These are phyloP conservation scores for Pisolithus tinctorius DNA, from an alignment of 768 basidiomycete species.

Conservation along the genomic window DNA sequence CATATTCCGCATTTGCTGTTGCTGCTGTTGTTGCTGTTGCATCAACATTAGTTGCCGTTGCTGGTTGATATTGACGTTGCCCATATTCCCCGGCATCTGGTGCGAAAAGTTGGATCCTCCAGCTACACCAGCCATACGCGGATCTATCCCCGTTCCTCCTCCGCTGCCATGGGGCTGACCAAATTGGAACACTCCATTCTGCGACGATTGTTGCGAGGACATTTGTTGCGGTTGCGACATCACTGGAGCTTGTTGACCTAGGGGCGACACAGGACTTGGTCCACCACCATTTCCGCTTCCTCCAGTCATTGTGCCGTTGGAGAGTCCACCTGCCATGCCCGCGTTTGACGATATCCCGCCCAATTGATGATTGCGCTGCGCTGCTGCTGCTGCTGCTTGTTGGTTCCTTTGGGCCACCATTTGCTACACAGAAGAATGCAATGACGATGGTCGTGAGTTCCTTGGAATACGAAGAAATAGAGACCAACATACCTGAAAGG, in stretches of 20 bases:
- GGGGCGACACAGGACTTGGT: conserved; percentile 24
- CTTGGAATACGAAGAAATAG: neutral
- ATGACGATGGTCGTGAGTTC: conserved; percentile 3
- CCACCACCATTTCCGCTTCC: conserved; percentile 14
- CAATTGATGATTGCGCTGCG: conserved; percentile 25
- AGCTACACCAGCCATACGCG: conserved; percentile 16
- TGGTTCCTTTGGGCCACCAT: conserved; percentile 23
- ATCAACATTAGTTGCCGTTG: conserved; percentile 43
- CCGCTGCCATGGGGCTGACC: conserved; percentile 13
- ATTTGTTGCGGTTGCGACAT: conserved; percentile 25
- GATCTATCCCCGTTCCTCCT: conserved; percentile 22
- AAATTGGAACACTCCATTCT: conserved; percentile 28
- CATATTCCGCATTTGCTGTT: conserved; percentile 20
- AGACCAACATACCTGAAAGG: conserved; percentile 39
- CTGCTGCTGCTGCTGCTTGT: conserved; percentile 16
- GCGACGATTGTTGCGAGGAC: conserved; percentile 19
- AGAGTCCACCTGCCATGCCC: conserved; percentile 16
- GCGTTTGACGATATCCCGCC: conserved; percentile 23
- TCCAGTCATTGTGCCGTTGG: conserved; percentile 19
- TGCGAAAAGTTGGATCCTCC: conserved; percentile 19
- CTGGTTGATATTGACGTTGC: conserved; percentile 27
- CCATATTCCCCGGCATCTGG: conserved; percentile 25
- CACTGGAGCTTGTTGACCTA: conserved; percentile 22
- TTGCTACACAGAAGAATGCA: conserved; percentile 4
- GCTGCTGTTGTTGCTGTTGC: conserved; percentile 30